Evolutionary conservation across 495 filamentous ascomycete genomes (phyloP), one percentile per base, ranked within the genome.

Genomic region (Aspergillus ostianus): DNA sequence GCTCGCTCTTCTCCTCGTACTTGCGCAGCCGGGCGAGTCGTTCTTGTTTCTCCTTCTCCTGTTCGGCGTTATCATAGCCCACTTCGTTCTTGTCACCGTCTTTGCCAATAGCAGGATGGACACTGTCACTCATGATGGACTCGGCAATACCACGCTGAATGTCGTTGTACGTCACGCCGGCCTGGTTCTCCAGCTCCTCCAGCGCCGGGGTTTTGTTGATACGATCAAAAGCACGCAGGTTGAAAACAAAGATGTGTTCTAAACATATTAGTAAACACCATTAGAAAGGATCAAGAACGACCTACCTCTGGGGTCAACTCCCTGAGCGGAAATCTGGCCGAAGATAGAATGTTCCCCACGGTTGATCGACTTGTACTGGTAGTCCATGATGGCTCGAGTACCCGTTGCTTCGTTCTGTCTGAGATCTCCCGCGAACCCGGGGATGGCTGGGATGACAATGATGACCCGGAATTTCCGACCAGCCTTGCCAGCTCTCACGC

Each of bases 311-410:
- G 94, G 91, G 64, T 97, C 84, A 17, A 97, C 84, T 4, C 91
- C 93, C 63, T 90, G 82, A 4, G 87, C 87, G 21, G 80, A 72
- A 27, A 97, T 85, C 64, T 89, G 89, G 17, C 82, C 88, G 65
- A 88, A 92, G 52, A 97, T 97, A 12, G 90, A 96, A 70, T 97
- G 80, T 64, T 96, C 87, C 2, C 94, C 93, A 13, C 93, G 89
- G 65, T 87, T 87, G 59, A 98, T 96, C 1, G 91, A 94, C 70
- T 94, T 97, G 76, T 93, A 98, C 70, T 97, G 93, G 70, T 97
- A 98, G 68, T 97, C 93, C 91, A 98, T 98, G 68, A 97, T 98
- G 4, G 92, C 92, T 57, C 91, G 77, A 0, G 93, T 97, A 21
- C 94, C 93, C 19, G 82, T 82, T 0, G 94, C 93, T 26, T 87